Evolutionary conservation across 805 yeast species (phyloP).

Genomic region (Pichia gijzeniarum): DNA sequence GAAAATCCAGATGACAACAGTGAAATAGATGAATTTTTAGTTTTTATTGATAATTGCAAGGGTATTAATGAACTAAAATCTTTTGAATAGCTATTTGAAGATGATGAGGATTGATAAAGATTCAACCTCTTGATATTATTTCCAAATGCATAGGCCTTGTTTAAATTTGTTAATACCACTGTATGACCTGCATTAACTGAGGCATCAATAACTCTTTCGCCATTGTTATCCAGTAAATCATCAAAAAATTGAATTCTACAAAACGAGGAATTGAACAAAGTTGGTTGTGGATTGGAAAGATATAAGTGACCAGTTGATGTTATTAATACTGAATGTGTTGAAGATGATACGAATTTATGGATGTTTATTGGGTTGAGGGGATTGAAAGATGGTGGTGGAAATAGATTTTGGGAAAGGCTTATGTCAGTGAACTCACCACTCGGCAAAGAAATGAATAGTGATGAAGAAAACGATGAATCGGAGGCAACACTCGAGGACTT

Average conservation of each 20-base stretch:
- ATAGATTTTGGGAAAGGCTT: background rate
- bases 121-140: slow-evolving; percentile 37
- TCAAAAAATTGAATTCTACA: slow-evolving; percentile 12
- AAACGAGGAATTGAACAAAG: slow-evolving; percentile 2
- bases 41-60: background rate
- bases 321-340: slow-evolving; percentile 11
- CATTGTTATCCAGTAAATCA: background rate
- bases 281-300: slow-evolving; percentile 1
- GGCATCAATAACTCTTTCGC: slow-evolving; percentile 30
- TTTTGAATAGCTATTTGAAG: slow-evolving; percentile 6
- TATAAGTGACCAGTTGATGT: slow-evolving; percentile 11
- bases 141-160: slow-evolving; percentile 76
- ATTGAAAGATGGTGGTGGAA: slow-evolving; percentile 4
- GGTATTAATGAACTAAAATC: slow-evolving; percentile 7
- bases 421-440: slow-evolving; percentile 5
- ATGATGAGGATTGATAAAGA: slow-evolving; percentile 18
- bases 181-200: slow-evolving; percentile 65
- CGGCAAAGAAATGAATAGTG: slow-evolving; percentile 3
- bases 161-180: slow-evolving; percentile 44
- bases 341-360: slow-evolving; percentile 2
- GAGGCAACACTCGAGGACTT: background rate
- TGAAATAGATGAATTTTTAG: background rate
- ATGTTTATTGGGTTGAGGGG: slow-evolving; percentile 6
- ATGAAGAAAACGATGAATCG: background rate
- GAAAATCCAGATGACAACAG: background rate